Percentiles rank a stretch among this genome's conserved stretches.
Evolutionary conservation across 139 green algal species (phyloP).

Genomic region (Ostreobium quekettii): DNA sequence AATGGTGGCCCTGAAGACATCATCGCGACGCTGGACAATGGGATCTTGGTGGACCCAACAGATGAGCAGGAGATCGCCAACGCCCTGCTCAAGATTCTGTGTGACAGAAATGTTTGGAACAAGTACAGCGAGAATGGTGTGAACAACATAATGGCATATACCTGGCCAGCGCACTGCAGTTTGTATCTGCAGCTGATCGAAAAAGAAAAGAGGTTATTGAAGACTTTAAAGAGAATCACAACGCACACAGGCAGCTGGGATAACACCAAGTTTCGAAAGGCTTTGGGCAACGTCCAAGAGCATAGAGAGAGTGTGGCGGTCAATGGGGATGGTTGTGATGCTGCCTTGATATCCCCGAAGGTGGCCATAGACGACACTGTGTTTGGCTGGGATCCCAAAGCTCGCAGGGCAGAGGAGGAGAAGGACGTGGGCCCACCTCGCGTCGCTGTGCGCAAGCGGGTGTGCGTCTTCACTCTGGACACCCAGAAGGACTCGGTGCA

Average conservation of each 20-base stretch:
- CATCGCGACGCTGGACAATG: slow-evolving; percentile 67
- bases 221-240: slow-evolving; percentile 4
- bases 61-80: slow-evolving; percentile 55
- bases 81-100: slow-evolving; percentile 75
- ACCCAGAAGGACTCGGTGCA: slow-evolving; percentile 6
- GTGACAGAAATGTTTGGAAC: slow-evolving; percentile 56
- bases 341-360: slow-evolving; percentile 6
- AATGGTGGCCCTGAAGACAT: slow-evolving; percentile 88
- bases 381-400: slow-evolving; percentile 1
- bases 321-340: not conserved
- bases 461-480: not conserved
- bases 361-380: not conserved
- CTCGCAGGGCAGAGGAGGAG: slow-evolving; percentile 11
- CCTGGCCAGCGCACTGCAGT: slow-evolving; percentile 76
- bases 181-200: slow-evolving; percentile 62
- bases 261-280: not conserved
- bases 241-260: slow-evolving; percentile 31
- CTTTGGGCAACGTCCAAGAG: not conserved
- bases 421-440: not conserved
- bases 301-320: not conserved
- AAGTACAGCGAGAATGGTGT: slow-evolving; percentile 47
- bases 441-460: not conserved
- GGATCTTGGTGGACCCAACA: slow-evolving; percentile 80
- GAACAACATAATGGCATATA: slow-evolving; percentile 85
- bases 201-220: slow-evolving; percentile 31